phyloP scores from a whole-genome alignment of 176 grass and related monocot genomes.

The Hsuehochloa calcarea region DNA sequence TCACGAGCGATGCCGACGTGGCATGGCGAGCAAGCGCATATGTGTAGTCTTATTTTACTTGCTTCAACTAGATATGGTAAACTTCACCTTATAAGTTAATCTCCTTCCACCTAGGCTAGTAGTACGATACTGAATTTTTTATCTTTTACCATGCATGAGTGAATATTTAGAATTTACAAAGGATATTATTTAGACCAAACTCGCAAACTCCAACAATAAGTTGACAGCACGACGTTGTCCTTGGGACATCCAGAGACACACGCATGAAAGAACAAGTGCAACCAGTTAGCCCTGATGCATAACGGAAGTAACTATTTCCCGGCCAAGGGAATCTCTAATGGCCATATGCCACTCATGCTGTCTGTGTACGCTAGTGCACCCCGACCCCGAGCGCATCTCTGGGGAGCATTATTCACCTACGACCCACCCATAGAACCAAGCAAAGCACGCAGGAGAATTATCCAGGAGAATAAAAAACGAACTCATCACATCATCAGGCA shows the following conservation, averaged over 20 bases:
- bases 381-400: background rate
- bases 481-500: conserved; percentile 20
- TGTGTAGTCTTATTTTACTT: too few relatives aligned
- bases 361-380: conserved; percentile 11
- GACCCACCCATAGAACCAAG: background rate
- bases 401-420: background rate
- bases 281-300: background rate
- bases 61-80: too few relatives aligned
- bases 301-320: background rate
- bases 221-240: background rate
- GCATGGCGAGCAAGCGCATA: too few relatives aligned
- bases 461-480: background rate
- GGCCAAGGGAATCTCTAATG: conserved; percentile 40
- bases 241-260: background rate
- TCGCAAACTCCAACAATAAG: too few relatives aligned
- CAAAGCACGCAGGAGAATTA: background rate
- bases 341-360: conserved; percentile 4
- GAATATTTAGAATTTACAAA: too few relatives aligned
- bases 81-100: too few relatives aligned
- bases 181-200: too few relatives aligned
- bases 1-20: too few relatives aligned
- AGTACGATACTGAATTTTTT: too few relatives aligned
- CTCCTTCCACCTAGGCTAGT: too few relatives aligned
- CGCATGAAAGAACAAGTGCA: background rate
- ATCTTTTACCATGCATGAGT: too few relatives aligned